Evolutionary conservation across 2,329 filamentous ascomycete species (phyloP).

Genomic region (Sporothrix inflata): DNA sequence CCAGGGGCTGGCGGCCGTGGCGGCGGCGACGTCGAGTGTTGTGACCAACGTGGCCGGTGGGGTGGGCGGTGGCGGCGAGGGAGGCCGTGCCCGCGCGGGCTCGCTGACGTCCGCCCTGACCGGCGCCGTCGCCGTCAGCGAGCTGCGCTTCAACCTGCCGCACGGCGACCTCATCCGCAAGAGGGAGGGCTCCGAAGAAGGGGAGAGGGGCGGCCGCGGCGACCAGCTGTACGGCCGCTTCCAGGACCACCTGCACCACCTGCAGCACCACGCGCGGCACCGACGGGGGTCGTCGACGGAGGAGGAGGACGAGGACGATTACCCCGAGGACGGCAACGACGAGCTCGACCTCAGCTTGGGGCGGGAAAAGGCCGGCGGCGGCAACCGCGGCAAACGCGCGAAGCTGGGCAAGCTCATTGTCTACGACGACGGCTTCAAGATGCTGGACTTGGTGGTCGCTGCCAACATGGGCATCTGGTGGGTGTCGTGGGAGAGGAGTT

Average conservation of each 20-base stretch:
- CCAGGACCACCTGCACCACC: constrained; percentile 33
- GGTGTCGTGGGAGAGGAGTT: constrained; percentile 70
- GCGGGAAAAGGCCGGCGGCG: constrained; percentile 82
- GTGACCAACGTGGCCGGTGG: neutral
- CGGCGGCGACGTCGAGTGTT: constrained; percentile 16
- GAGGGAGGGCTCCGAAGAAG: neutral
- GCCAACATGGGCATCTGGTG: constrained; percentile 94
- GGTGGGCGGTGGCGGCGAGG: neutral
- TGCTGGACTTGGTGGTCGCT: constrained; percentile 90
- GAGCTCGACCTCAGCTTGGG: constrained; percentile 66
- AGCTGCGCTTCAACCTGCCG: constrained; percentile 88
- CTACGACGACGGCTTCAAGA: constrained; percentile 86
- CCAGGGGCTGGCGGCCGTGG: constrained; percentile 35
- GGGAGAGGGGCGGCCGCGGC: constrained; percentile 23
- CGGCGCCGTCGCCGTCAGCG: constrained; percentile 64
- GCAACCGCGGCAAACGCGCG: constrained; percentile 79
- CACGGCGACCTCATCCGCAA: constrained; percentile 52
- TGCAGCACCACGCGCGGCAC: constrained; percentile 30
- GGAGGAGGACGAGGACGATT: constrained; percentile 38
- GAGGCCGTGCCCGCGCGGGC: constrained; percentile 33
- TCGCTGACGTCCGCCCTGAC: constrained; percentile 39
- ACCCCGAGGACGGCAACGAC: constrained; percentile 41
- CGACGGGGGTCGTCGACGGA: constrained; percentile 43
- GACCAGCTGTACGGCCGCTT: constrained; percentile 49
- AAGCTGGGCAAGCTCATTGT: constrained; percentile 95